Evolutionary conservation across 495 filamentous ascomycete genomes (phyloP), one percentile per base, ranked within the genome.

Genomic region (Tuber aestivum): DNA sequence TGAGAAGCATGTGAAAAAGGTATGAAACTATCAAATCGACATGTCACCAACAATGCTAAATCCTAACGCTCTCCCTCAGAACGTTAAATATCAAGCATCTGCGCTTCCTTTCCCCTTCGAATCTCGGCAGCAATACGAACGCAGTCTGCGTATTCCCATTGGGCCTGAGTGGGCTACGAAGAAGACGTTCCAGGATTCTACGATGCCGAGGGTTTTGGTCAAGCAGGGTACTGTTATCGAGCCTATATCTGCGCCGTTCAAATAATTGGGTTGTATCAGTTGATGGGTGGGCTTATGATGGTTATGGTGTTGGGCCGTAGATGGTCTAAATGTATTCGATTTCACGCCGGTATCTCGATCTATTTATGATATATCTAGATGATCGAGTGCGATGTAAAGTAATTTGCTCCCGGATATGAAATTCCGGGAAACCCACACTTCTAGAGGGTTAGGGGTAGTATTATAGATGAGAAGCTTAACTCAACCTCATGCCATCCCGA

Each of bases 151-250:
- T 41, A 81, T 97, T 73, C 95, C 96, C 20, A 89, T 97, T 41
- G 96, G 96, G 12, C 94, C 93, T 2, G 96, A 99, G 85, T 97
- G 94, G 94, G 88, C 89, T 78, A 97, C 95, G 21, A 98, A 97
- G 87, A 89, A 93, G 84, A 94, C 92, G 23, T 95, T 96, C 86
- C 94, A 97, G 85, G 88, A 90, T 74, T 86, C 89, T 50, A 97
- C 94, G 79, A 97, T 95, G 89, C 96, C 95, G 61, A 90, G 94
- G 81, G 88, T 99, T 72, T 88, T 97, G 84, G 84, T 98, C 85
- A 97, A 97, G 87, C 92, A 93, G 85, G 95, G 95, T 41, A 72
- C 74, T 61, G 87, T 98, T 77, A 94, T 97, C 84, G 89, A 89
- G 84, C 92, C 95, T 45, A 93, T 99, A 89, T 87, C 89, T 74